Evolutionary conservation across 805 yeast species (phyloP).

Genomic region (Candida qinlingensis): DNA sequence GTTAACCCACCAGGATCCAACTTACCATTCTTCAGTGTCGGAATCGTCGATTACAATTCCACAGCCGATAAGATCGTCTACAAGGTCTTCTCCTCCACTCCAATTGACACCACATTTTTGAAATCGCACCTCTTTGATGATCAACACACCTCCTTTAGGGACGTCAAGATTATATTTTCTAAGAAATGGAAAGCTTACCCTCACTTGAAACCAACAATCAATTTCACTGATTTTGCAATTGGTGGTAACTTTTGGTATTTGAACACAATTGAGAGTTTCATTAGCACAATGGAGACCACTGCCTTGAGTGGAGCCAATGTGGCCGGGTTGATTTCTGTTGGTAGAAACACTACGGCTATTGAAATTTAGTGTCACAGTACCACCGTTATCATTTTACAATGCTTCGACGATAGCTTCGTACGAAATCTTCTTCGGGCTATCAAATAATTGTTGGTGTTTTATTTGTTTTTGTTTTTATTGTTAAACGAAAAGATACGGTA

Average conservation of each 20-base stretch:
- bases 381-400: too few species aligned
- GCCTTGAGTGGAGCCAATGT: slow-evolving; percentile 45
- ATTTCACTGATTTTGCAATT: slow-evolving; percentile 27
- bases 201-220: slow-evolving; percentile 25
- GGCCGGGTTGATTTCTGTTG: slow-evolving; percentile 36
- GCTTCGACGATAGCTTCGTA: too few species aligned
- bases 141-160: background rate
- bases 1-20: background rate
- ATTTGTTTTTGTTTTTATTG: too few species aligned
- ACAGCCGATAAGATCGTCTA: slow-evolving; percentile 31
- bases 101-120: slow-evolving; percentile 19
- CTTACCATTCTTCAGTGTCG: slow-evolving; percentile 31
- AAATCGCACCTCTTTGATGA: slow-evolving; percentile 19
- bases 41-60: slow-evolving; percentile 25
- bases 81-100: slow-evolving; percentile 35
- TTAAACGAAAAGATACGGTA: too few species aligned
- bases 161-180: slow-evolving; percentile 24
- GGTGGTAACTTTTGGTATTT: slow-evolving; percentile 35
- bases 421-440: too few species aligned
- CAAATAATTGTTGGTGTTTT: too few species aligned
- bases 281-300: slow-evolving; percentile 49
- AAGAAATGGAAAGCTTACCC: slow-evolving; percentile 45
- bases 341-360: slow-evolving; percentile 24
- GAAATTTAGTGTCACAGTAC: slow-evolving; percentile 9
- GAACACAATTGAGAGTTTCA: slow-evolving; percentile 40